phyloP scores from a whole-genome alignment of 352 stramenopile species.

The Globisporangium radiosum region DNA sequence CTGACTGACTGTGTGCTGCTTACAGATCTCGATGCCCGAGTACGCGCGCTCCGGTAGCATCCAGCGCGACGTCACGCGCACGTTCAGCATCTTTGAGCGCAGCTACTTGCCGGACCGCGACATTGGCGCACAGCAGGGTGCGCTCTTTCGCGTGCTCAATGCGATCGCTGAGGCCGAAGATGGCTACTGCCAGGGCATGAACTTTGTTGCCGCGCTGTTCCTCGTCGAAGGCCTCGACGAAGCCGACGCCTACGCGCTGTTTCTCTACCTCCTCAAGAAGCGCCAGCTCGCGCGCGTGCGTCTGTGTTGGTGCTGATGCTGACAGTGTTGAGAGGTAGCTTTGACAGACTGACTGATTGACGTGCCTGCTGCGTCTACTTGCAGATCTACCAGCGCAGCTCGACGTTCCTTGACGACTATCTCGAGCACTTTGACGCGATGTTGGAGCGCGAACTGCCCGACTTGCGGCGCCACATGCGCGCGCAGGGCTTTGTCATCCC shows the following conservation, averaged over 20 bases:
- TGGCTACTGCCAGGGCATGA: slow-evolving; percentile 86
- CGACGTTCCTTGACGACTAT: slow-evolving; percentile 82
- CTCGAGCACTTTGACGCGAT: slow-evolving; percentile 72
- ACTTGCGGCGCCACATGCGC: slow-evolving; percentile 54
- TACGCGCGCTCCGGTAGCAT: slow-evolving; percentile 70
- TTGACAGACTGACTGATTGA: not conserved
- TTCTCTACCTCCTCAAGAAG: slow-evolving; percentile 79
- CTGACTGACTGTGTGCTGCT: too few relatives aligned
- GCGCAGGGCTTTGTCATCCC: slow-evolving; percentile 63
- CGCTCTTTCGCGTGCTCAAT: slow-evolving; percentile 76
- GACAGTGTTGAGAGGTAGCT: not conserved
- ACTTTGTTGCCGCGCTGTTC: slow-evolving; percentile 84
- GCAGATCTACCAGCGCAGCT: slow-evolving; percentile 75
- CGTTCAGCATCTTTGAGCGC: slow-evolving; percentile 82
- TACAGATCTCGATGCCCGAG: slow-evolving; percentile 44
- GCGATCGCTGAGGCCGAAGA: slow-evolving; percentile 72
- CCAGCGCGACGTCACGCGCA: slow-evolving; percentile 75
- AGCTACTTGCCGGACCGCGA: slow-evolving; percentile 28
- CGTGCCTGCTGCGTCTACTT: not conserved
- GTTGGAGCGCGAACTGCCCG: slow-evolving; percentile 60
- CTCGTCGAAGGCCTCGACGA: slow-evolving; percentile 77
- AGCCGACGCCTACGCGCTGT: slow-evolving; percentile 74
- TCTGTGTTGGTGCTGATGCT: not conserved
- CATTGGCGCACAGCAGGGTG: slow-evolving; percentile 45
- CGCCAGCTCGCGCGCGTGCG: slow-evolving; percentile 55